Evolutionary conservation across 768 basidiomycete genomes (phyloP).

Genomic region (Lactarius trivialis): DNA sequence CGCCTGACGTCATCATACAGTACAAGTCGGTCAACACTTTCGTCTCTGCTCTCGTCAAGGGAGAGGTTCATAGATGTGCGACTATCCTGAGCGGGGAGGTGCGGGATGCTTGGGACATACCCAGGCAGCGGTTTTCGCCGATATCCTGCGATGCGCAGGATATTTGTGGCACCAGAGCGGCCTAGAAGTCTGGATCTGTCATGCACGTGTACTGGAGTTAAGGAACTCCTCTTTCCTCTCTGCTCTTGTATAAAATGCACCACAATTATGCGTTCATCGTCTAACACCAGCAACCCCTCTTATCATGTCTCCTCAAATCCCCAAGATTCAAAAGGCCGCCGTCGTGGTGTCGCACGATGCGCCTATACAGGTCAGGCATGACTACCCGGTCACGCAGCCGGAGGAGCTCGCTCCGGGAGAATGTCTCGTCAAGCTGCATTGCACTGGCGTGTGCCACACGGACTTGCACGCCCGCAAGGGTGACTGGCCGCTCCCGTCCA

Average conservation of each 20-base stretch:
- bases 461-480: slow-evolving; percentile 69
- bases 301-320: slow-evolving; percentile 30
- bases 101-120: too few relatives aligned
- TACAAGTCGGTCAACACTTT: too few relatives aligned
- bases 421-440: slow-evolving; percentile 69
- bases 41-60: too few relatives aligned
- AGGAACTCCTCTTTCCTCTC: background rate
- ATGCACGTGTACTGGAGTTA: background rate
- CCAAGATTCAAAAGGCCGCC: slow-evolving; percentile 38
- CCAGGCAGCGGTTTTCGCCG: too few relatives aligned
- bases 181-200: background rate
- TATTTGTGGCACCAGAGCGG: background rate
- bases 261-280: background rate
- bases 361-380: slow-evolving; percentile 31
- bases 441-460: slow-evolving; percentile 83
- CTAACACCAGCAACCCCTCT: background rate
- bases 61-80: too few relatives aligned
- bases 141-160: background rate
- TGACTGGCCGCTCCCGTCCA: slow-evolving; percentile 76
- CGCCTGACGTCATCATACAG: background rate
- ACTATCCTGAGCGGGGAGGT: too few relatives aligned
- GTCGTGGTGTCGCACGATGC: slow-evolving; percentile 31
- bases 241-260: background rate
- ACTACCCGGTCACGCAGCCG: slow-evolving; percentile 52
- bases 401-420: slow-evolving; percentile 58